A percentile compares a stretch with the other conserved stretches of the same genome.
These are phyloP conservation scores for Eremochloa ophiuroides DNA, from an alignment of 176 grass and related monocot genomes.

Conservation along the genomic window DNA sequence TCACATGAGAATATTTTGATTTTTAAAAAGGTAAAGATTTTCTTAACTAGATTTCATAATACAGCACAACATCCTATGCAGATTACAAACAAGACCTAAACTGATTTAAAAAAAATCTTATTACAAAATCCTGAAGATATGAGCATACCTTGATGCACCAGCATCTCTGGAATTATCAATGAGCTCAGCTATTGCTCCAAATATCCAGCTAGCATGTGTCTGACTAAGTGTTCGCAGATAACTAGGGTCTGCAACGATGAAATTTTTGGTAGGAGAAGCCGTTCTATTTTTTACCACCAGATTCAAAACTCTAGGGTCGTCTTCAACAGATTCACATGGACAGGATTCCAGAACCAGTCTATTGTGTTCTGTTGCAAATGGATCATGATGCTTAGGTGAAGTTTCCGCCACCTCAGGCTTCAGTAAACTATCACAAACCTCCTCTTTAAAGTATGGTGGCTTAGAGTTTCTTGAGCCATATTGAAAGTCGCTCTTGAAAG, in stretches of 20 bases:
- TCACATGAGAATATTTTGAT: slow-evolving; percentile 3
- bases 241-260: slow-evolving; percentile 61
- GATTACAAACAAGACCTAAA: background rate
- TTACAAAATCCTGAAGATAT: background rate
- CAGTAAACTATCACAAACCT: slow-evolving; percentile 44
- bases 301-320: slow-evolving; percentile 28
- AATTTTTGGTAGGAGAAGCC: slow-evolving; percentile 45
- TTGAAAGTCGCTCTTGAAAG: background rate
- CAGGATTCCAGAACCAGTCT: slow-evolving; percentile 24
- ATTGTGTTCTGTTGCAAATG: background rate
- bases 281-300: slow-evolving; percentile 16
- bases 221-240: slow-evolving; percentile 86
- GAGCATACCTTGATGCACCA: slow-evolving; percentile 55
- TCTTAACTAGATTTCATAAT: slow-evolving; percentile 3
- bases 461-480: background rate
- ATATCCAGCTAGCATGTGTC: slow-evolving; percentile 83
- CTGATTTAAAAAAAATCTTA: background rate
- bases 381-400: slow-evolving; percentile 27
- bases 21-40: background rate
- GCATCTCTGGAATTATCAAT: slow-evolving; percentile 93
- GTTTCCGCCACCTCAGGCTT: slow-evolving; percentile 20
- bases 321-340: slow-evolving; percentile 44
- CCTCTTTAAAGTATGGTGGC: slow-evolving; percentile 31
- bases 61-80: background rate
- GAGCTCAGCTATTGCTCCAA: slow-evolving; percentile 89